Conservation (phyloP, 768 basidiomycete species). For the Termitomyces sp. region DNA sequence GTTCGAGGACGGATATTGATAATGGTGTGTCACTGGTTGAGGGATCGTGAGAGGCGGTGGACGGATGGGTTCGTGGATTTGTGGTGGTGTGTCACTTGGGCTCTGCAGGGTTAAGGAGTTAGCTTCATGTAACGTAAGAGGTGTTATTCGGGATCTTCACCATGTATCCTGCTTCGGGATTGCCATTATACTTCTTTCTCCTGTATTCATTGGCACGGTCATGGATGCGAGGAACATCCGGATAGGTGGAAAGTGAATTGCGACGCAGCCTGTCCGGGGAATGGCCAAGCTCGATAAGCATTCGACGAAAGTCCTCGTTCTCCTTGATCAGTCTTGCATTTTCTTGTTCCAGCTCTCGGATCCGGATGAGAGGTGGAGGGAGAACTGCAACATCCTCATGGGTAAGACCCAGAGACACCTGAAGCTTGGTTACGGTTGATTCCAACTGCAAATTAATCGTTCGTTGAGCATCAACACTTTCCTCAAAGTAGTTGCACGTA, state of each 20-base stretch:
- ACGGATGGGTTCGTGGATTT: slow-evolving; percentile 31
- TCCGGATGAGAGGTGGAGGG: slow-evolving; percentile 69
- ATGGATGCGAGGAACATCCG: slow-evolving; percentile 39
- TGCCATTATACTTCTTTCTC: slow-evolving; percentile 49
- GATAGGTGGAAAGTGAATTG: slow-evolving; percentile 41
- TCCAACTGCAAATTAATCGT: slow-evolving; percentile 52
- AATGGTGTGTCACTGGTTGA: slow-evolving; percentile 51
- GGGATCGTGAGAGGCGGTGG: slow-evolving; percentile 66
- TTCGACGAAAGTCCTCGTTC: slow-evolving; percentile 69
- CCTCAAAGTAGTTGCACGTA: slow-evolving; percentile 23
- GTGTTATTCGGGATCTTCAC: not conserved
- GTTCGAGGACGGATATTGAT: slow-evolving; percentile 36
- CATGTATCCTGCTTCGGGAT: not conserved
- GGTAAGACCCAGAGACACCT: slow-evolving; percentile 67
- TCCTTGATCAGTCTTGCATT: slow-evolving; percentile 67
- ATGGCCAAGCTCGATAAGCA: slow-evolving; percentile 47
- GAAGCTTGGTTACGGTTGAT: slow-evolving; percentile 81
- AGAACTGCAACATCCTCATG: slow-evolving; percentile 73
- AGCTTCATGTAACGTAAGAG: not conserved
- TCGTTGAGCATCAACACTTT: not conserved
- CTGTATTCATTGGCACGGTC: slow-evolving; percentile 65
- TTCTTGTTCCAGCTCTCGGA: slow-evolving; percentile 82
- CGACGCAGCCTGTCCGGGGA: slow-evolving; percentile 43
- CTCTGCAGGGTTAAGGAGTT: slow-evolving; percentile 26
- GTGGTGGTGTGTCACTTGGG: slow-evolving; percentile 43